Evolutionary conservation across 768 basidiomycete genomes (phyloP), one percentile per base, ranked within the genome.

Genomic region (Sarcomyxa edulis): DNA sequence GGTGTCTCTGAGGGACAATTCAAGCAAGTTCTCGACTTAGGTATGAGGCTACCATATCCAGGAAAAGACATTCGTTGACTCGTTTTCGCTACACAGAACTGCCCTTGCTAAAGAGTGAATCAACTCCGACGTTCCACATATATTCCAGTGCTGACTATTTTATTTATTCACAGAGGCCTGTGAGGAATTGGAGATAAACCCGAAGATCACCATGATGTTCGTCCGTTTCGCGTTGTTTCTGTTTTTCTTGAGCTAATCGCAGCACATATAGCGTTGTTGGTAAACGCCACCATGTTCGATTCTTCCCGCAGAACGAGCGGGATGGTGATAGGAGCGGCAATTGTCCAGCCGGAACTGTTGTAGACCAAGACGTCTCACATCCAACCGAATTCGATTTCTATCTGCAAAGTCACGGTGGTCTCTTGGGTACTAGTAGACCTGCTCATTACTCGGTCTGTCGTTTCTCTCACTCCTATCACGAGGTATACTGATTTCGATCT

Each of bases 351-450:
- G 88, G 88, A 7, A 85, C 85, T 0, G 84, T 91, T 12, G 72
- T 89, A 15, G 88, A 91, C 48, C 66, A 66, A 3, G 79, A 77
- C 3, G 76, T 88, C 30, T 71, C 73, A 0, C 81, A 85, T 48
- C 84, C 85, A 0, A 72, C 73, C 0, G 84, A 88, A 42, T 83
- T 84, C 30, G 88, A 91, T 46, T 91, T 76, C 56, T 89, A 84
- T 49, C 66, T 91, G 2, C 80, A 81, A 52, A 81, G 78, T 37
- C 88, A 91, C 40, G 84, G 74, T 1, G 87, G 85, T 7, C 62
- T 90, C 2, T 68, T 87, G 1, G 88, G 88, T 7, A 91, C 80
- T 2, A 76, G 72, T 43, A 67, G 78, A 2, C 79, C 78, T 0
- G 72, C 80, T 0, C 78, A 81, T 48, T 81, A 81, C 46, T 51